Percentiles rank a stretch among this genome's conserved stretches.
These are phyloP conservation scores for Lepiota venenata DNA, from an alignment of 768 basidiomycete species.

Conservation along the genomic window DNA sequence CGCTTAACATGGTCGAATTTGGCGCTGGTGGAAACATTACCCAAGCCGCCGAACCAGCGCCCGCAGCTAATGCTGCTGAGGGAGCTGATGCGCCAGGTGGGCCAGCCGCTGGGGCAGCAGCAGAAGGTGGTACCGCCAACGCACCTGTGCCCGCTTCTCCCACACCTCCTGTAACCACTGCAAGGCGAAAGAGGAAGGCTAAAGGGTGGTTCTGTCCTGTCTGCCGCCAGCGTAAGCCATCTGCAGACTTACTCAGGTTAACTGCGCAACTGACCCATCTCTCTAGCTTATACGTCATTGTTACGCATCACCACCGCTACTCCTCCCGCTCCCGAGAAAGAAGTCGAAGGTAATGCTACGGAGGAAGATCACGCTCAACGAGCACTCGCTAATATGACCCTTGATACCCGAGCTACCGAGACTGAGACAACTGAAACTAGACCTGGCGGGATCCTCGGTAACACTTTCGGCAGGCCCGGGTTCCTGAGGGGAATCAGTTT, in stretches of 20 bases:
- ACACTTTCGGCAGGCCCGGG: slow-evolving; percentile 21
- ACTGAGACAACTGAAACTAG: slow-evolving; percentile 13
- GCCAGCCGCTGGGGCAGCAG: slow-evolving; percentile 23
- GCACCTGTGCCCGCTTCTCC: slow-evolving; percentile 26
- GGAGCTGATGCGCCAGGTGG: slow-evolving; percentile 35
- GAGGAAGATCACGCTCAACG: slow-evolving; percentile 16
- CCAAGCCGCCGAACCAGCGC: slow-evolving; percentile 44
- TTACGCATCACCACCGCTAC: slow-evolving; percentile 75
- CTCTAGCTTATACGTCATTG: slow-evolving; percentile 81
- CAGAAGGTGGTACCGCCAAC: slow-evolving; percentile 20
- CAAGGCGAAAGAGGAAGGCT: slow-evolving; percentile 83
- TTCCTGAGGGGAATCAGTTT: slow-evolving; percentile 29
- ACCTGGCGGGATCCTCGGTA: slow-evolving; percentile 20
- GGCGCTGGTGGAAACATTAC: slow-evolving; percentile 87
- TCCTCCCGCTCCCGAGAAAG: slow-evolving; percentile 34
- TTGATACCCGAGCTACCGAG: not conserved
- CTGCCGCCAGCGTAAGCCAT: slow-evolving; percentile 82
- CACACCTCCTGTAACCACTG: slow-evolving; percentile 29
- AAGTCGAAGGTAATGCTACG: slow-evolving; percentile 20
- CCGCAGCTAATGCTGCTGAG: slow-evolving; percentile 23
- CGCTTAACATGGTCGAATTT: slow-evolving; percentile 96
- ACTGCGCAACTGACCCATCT: slow-evolving; percentile 1
- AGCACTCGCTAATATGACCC: not conserved
- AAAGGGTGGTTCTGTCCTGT: slow-evolving; percentile 99
- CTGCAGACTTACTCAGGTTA: not conserved